Evolutionary conservation across 2,329 filamentous ascomycete genomes (phyloP).

Genomic region (Lanzia echinophila): DNA sequence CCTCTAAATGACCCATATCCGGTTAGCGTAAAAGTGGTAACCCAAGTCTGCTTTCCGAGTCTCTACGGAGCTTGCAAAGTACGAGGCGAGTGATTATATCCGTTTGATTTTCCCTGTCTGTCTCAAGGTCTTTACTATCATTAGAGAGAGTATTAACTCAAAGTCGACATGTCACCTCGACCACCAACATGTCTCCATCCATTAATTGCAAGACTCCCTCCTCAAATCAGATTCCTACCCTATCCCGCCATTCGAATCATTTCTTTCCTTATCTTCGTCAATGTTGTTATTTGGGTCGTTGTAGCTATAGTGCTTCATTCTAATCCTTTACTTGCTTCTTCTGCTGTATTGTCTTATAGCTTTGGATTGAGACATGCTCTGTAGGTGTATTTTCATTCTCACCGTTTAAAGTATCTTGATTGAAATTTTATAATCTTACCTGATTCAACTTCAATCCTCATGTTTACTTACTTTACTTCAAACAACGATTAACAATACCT

Average conservation of each 20-base stretch:
- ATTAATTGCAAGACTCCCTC: slow-evolving; percentile 4
- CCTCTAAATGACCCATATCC: no score
- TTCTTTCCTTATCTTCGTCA: slow-evolving; percentile 43
- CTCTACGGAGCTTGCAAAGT: no score
- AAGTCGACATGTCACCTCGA: slow-evolving; percentile 5
- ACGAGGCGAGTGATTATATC: no score
- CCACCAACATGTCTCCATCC: slow-evolving; percentile 8
- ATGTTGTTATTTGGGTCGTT: slow-evolving; percentile 49
- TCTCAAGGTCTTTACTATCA: no score
- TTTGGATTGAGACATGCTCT: slow-evolving; percentile 90
- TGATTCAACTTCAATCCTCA: neutral
- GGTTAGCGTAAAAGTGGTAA: no score
- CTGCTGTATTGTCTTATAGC: slow-evolving; percentile 78
- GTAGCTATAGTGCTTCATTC: slow-evolving; percentile 46
- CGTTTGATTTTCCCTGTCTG: no score
- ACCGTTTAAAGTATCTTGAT: neutral
- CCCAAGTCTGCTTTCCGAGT: no score
- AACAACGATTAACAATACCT: no score
- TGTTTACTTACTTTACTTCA: no score
- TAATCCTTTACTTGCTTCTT: slow-evolving; percentile 60
- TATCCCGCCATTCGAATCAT: slow-evolving; percentile 38
- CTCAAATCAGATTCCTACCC: slow-evolving; percentile 15
- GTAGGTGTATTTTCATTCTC: neutral
- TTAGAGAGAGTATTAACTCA: no score
- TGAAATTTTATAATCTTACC: no score